phyloP scores from a whole-genome alignment of 805 yeast genomes.

The Cyberlindnera mississippiensis region DNA sequence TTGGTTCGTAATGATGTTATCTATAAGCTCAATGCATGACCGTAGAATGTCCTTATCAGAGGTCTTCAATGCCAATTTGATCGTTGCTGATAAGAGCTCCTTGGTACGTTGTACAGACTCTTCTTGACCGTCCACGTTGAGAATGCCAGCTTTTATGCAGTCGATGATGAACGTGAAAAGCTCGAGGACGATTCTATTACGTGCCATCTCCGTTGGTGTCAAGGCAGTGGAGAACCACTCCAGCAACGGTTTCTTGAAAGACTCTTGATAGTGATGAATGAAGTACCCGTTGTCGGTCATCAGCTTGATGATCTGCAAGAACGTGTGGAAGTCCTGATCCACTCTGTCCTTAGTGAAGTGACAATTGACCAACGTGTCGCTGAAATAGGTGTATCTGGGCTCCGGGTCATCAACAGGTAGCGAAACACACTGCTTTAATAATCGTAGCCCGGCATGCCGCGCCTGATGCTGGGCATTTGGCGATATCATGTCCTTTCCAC shows the following conservation, averaged over 20 bases:
- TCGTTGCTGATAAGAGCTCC: constrained; percentile 31
- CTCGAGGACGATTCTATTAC: constrained; percentile 18
- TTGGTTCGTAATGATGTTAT: constrained; percentile 43
- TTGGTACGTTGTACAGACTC: constrained; percentile 32
- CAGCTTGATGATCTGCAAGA: constrained; percentile 41
- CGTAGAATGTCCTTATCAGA: constrained; percentile 34
- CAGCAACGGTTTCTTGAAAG: constrained; percentile 38
- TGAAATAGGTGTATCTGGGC: constrained; percentile 51
- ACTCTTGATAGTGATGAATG: constrained; percentile 46
- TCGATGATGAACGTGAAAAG: constrained; percentile 38
- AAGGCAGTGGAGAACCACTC: constrained; percentile 34
- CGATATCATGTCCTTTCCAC: constrained; percentile 48
- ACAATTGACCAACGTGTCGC: constrained; percentile 49
- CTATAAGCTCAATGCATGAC: constrained; percentile 39
- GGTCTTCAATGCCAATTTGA: constrained; percentile 38
- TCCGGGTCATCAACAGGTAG: constrained; percentile 45
- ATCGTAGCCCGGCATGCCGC: constrained; percentile 46
- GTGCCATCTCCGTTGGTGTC: constrained; percentile 28
- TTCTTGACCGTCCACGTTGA: constrained; percentile 29
- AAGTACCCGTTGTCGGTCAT: constrained; percentile 53
- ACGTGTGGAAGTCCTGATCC: constrained; percentile 49
- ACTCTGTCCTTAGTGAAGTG: constrained; percentile 29
- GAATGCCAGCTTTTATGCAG: constrained; percentile 43
- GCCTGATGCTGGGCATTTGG: constrained; percentile 35
- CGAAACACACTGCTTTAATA: constrained; percentile 53